Percentiles rank a stretch among this genome's conserved stretches.
These are phyloP conservation scores for Talaromyces ruber DNA, from an alignment of 495 filamentous ascomycete species.

Conservation along the genomic window DNA sequence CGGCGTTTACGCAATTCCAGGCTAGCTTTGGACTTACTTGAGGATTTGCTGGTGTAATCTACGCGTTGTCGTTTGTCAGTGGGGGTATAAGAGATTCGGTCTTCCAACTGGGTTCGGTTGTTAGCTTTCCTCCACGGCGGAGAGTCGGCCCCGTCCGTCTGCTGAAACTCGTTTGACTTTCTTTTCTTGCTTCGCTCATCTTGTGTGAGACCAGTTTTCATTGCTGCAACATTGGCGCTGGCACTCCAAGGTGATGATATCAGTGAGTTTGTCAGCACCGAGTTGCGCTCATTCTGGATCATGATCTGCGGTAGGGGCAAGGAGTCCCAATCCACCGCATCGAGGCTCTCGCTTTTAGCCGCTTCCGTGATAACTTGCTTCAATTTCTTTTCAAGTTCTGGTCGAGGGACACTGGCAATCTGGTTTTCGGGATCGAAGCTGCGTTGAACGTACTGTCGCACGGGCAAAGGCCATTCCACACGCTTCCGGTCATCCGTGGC, in stretches of 20 bases:
- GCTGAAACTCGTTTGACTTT: conserved; percentile 60
- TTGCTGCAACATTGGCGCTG: conserved; percentile 20
- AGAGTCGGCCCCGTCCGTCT: conserved; percentile 31
- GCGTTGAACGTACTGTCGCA: conserved; percentile 76
- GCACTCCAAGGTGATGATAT: conserved; percentile 27
- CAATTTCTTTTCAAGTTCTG: conserved; percentile 75
- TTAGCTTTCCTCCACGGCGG: conserved; percentile 73
- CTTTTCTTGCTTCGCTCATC: conserved; percentile 54
- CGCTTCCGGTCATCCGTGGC: conserved; percentile 21
- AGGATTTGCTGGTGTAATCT: conserved; percentile 38
- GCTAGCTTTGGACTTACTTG: conserved; percentile 85
- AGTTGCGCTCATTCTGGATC: conserved; percentile 58
- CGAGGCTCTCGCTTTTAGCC: conserved; percentile 58
- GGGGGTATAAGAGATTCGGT: conserved; percentile 59
- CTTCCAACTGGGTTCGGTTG: conserved; percentile 56
- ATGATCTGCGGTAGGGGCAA: conserved; percentile 83
- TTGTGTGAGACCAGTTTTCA: conserved; percentile 10
- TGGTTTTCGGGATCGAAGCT: conserved; percentile 67
- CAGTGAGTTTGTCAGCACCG: conserved; percentile 27
- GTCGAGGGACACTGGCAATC: conserved; percentile 50
- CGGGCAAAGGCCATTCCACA: conserved; percentile 65
- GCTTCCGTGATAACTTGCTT: conserved; percentile 78
- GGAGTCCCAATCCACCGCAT: conserved; percentile 69
- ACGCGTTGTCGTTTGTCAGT: conserved; percentile 54
- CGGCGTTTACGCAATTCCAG: conserved; percentile 83